Evolutionary conservation across 78 protist species (phyloP).

Genomic region (Dictyostelium capitatum): DNA sequence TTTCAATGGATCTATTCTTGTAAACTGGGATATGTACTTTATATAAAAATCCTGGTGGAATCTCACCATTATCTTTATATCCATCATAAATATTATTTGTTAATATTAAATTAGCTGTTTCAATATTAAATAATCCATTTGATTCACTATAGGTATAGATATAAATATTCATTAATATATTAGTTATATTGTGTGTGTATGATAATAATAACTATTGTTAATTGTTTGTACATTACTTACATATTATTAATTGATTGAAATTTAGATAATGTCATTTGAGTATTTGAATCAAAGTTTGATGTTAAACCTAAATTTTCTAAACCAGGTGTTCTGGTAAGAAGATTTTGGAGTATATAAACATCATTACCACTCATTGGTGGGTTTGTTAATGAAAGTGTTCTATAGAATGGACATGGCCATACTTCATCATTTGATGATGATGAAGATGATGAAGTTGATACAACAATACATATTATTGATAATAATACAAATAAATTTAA

Average conservation of each 20-base stretch:
- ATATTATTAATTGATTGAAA: conserved; percentile 21
- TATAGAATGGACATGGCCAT: conserved; percentile 66
- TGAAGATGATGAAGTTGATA: neutral
- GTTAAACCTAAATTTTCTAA: conserved; percentile 43
- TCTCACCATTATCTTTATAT: conserved; percentile 73
- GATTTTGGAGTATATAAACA: conserved; percentile 26
- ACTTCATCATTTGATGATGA: no score
- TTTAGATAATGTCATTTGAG: conserved; percentile 12
- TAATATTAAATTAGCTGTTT: conserved; percentile 57
- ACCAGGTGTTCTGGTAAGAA: conserved; percentile 13
- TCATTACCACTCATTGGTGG: conserved; percentile 35
- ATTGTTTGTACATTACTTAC: neutral
- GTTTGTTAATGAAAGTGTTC: conserved; percentile 7
- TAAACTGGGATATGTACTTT: conserved; percentile 83
- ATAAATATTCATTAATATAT: no score
- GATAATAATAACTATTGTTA: neutral
- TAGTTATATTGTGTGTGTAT: no score
- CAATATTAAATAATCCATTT: conserved; percentile 27
- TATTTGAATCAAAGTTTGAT: conserved; percentile 5
- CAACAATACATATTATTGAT: no score
- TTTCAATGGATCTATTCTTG: conserved; percentile 72
- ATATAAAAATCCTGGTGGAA: conserved; percentile 73
- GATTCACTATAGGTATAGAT: no score
- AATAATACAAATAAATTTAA: no score
- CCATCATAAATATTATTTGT: conserved; percentile 57